A percentile compares a stretch with the other conserved stretches of the same genome.
phyloP scores from a whole-genome alignment of 768 basidiomycete genomes.

The Rhodotorula diobovata region DNA sequence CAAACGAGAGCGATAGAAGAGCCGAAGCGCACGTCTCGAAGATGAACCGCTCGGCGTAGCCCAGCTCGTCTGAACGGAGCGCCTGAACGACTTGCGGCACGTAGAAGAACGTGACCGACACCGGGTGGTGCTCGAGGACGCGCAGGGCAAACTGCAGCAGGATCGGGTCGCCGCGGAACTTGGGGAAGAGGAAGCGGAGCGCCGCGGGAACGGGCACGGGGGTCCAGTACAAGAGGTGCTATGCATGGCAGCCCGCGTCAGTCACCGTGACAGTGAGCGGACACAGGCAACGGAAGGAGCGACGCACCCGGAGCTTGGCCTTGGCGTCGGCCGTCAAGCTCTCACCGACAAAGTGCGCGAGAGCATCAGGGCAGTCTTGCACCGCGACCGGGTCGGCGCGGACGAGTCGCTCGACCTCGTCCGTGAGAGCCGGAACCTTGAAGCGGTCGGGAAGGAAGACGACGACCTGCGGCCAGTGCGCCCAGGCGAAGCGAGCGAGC shows the following conservation, averaged over 20 bases:
- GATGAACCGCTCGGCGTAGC: constrained; percentile 90
- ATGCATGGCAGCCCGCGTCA: too few relatives aligned
- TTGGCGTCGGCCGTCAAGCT: constrained; percentile 57
- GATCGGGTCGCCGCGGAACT: constrained; percentile 74
- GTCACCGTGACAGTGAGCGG: not conserved
- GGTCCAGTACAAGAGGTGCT: constrained; percentile 86
- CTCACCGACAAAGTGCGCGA: constrained; percentile 74
- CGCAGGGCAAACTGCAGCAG: constrained; percentile 94
- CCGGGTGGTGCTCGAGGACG: constrained; percentile 88
- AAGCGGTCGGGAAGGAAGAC: constrained; percentile 83
- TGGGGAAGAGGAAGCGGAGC: constrained; percentile 69
- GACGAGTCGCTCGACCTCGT: constrained; percentile 72
- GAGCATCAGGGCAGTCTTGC: constrained; percentile 71
- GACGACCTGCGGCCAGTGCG: constrained; percentile 72
- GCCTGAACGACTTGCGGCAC: constrained; percentile 98
- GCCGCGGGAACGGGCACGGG: constrained; percentile 64
- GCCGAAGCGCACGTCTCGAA: constrained; percentile 65
- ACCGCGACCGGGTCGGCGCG: constrained; percentile 66
- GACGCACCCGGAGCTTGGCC: constrained; percentile 68
- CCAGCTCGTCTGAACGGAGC: constrained; percentile 73
- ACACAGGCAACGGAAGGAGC: not conserved
- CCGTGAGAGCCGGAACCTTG: constrained; percentile 60
- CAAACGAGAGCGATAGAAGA: too few relatives aligned
- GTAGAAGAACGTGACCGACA: constrained; percentile 94
- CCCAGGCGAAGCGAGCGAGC: constrained; percentile 73